Percentiles rank a stretch among this genome's conserved stretches.
Evolutionary conservation across 345 rosid genomes (phyloP).

Genomic region (Citrus trifoliata): DNA sequence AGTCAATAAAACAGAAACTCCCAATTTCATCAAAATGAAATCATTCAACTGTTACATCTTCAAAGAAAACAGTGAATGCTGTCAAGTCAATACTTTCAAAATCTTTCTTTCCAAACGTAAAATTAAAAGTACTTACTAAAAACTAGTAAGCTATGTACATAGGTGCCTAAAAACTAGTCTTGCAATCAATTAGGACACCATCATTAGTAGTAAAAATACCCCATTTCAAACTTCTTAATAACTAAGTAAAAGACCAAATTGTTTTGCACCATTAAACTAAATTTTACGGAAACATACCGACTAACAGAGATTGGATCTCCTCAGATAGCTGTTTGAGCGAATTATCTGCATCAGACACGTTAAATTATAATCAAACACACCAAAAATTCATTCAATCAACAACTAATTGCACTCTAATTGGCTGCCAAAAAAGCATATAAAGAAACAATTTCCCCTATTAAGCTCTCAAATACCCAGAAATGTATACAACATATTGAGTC

Average conservation of each 20-base stretch:
- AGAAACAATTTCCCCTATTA: neutral
- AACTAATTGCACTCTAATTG: neutral
- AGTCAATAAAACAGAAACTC: neutral
- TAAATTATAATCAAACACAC: neutral
- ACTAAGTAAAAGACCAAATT: neutral
- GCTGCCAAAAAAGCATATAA: neutral
- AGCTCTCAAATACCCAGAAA: neutral
- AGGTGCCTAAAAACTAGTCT: neutral
- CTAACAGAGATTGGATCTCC: constrained; percentile 23
- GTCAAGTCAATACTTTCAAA: neutral
- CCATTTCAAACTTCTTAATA: neutral
- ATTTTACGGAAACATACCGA: constrained; percentile 19
- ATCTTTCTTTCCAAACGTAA: neutral
- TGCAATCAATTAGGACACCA: neutral
- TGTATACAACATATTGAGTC: neutral
- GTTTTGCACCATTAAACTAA: neutral
- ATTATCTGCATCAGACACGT: constrained; percentile 23
- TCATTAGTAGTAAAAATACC: neutral
- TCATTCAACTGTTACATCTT: neutral
- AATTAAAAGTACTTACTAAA: neutral
- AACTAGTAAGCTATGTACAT: neutral
- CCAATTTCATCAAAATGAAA: neutral
- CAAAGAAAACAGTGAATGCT: neutral
- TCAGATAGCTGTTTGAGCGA: neutral
- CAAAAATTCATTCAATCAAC: neutral